phyloP scores from a whole-genome alignment of 208 protist genomes.

The Leishmania tropica region DNA sequence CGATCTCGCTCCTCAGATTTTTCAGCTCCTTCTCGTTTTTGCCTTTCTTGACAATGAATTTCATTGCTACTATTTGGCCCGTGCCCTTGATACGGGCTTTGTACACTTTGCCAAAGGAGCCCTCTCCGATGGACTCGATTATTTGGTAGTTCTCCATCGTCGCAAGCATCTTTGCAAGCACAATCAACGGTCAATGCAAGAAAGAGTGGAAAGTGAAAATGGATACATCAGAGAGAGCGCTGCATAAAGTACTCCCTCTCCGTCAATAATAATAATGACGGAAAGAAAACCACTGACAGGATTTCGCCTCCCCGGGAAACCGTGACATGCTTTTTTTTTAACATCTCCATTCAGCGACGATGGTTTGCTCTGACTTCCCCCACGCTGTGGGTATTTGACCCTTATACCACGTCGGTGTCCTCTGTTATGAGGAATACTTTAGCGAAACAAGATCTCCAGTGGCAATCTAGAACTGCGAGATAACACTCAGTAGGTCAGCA shows the following conservation, averaged over 20 bases:
- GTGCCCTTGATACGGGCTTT: constrained; percentile 93
- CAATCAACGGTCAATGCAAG: constrained; percentile 8
- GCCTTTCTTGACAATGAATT: constrained; percentile 96
- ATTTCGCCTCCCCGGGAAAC: neutral
- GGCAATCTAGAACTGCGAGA: neutral
- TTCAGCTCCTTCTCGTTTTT: constrained; percentile 95
- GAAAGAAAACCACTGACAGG: neutral
- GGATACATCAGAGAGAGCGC: constrained; percentile 1
- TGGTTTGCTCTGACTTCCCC: neutral
- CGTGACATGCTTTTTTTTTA: neutral
- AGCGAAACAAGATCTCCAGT: neutral
- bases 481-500: neutral
- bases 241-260: neutral
- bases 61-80: constrained; percentile 97
- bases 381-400: neutral
- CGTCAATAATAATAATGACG: neutral
- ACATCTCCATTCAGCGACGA: neutral
- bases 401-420: neutral
- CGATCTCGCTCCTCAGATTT: constrained; percentile 94
- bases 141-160: constrained; percentile 94
- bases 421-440: too few relatives aligned
- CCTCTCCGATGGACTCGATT: constrained; percentile 96
- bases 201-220: neutral
- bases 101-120: constrained; percentile 99
- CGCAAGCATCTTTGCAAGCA: constrained; percentile 1